Conservation (phyloP, 331 rosid species). For the Saraca asoca region DNA sequence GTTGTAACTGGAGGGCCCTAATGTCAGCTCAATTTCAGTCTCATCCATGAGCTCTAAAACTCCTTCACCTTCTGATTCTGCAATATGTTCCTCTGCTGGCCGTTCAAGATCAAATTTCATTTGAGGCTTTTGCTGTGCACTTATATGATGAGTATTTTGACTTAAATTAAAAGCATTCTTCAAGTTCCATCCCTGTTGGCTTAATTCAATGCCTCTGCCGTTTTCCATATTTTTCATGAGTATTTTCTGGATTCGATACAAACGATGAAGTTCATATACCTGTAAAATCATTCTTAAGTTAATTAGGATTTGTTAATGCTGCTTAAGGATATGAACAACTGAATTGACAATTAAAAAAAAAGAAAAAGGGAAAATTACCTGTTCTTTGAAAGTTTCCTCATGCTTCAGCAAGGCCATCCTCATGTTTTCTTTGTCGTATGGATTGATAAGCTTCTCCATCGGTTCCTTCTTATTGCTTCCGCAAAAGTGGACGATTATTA, state of each 20-base stretch:
- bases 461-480: slow-evolving; percentile 24
- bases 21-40: slow-evolving; percentile 68
- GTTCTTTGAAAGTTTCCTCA: slow-evolving; percentile 84
- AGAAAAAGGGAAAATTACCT: slow-evolving; percentile 44
- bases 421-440: slow-evolving; percentile 70
- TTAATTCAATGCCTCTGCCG: slow-evolving; percentile 41
- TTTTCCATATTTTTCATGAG: slow-evolving; percentile 62
- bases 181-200: slow-evolving; percentile 49
- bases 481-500: background rate
- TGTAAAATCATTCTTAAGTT: slow-evolving; percentile 29
- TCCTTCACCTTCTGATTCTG: slow-evolving; percentile 39
- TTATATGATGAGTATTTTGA: slow-evolving; percentile 34
- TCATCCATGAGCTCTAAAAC: slow-evolving; percentile 59
- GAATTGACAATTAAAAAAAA: background rate
- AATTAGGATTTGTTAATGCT: slow-evolving; percentile 1
- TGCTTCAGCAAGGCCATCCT: slow-evolving; percentile 78
- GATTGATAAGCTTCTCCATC: slow-evolving; percentile 68
- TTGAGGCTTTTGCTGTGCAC: slow-evolving; percentile 25
- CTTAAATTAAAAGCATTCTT: slow-evolving; percentile 50
- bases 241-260: slow-evolving; percentile 76
- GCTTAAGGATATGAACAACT: slow-evolving; percentile 6
- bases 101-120: slow-evolving; percentile 64
- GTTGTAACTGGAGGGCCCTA: slow-evolving; percentile 70
- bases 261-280: slow-evolving; percentile 87
- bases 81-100: slow-evolving; percentile 44